Base-by-base conservation (phyloP, 1,284 basidiomycete species). In the Austroboletus novae-zelandiae region DNA sequence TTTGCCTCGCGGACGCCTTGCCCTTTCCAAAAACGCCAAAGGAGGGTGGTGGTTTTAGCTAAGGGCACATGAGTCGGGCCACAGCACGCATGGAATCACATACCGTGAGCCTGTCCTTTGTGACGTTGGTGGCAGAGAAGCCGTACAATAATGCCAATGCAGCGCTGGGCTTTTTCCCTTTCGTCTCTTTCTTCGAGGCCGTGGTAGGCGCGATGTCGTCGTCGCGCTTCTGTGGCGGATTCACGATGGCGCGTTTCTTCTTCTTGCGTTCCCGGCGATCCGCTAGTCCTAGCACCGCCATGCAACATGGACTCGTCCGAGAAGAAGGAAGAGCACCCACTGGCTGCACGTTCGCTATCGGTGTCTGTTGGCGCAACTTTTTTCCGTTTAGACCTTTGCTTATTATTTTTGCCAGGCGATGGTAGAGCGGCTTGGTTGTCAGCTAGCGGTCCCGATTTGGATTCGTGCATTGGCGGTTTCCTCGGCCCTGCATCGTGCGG, bases 131-230 rank as follows among this genome's bases (percentile, higher is more conserved):
- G 1, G 88, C 81, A 9, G 76, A 73, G 60, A 91, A 87, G 1
- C 85, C 86, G 51, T 89, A 83, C 80, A 91, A 80, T 15, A 91
- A 72, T 0, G 87, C 84, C 43, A 89, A 71, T 3, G 78, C 80
- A 6, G 78, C 74, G 20, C 20, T 23, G 23, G 61, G 55, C 50
- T 71, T 73, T 55, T 70, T 72, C 30, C 51, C 51, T 52, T 71
- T 70, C 50, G 68, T 61, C 47, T 41, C 50, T 39, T 43, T 47
- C 41, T 53, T 57, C 45, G 30, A n/a, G 40, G 47, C 14, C 10
- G 39, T 27, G n/a, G 45, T 9, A 35, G 49, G 32, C 13, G 31
- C 32, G 17, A 36, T 58, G 45, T 61, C 53, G 23, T 57, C 57
- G 35, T 58, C 59, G 43, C 54, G 45, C 45, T 52, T 47, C 30